Evolutionary conservation across 371 early-diverging fungal genomes (phyloP), one percentile per base, ranked within the genome.

Genomic region (Basidiobolus meristosporus): DNA sequence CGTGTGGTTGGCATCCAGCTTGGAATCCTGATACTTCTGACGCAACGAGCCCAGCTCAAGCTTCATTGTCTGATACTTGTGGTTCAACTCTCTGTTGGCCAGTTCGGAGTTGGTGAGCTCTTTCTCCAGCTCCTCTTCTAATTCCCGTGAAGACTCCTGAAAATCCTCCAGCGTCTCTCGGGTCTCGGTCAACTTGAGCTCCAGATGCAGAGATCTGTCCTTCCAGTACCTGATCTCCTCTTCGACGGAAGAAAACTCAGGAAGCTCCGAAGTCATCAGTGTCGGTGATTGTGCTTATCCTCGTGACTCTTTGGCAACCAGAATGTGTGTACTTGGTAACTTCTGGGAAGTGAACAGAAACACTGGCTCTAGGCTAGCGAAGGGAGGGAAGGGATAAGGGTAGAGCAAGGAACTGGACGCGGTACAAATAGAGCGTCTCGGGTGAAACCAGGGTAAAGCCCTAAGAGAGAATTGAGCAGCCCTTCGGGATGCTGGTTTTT

Each of bases 111-210:
- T 58, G 34, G 69, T 68, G 5, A 73, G 45, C 43, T 73, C 71
- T 38, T 65, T 64, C 37, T 70, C 68, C 1, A 73, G 57, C 36
- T 70, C 74, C 42, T 69, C 74, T 56, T 73, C 74, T 14, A 69
- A 39, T 43, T 73, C 74, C 31, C 65, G 62, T 36, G 70, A 68
- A 9, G 70, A 65, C 2, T 56, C 48, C 45, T 73, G 74, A 37
- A 69, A 70, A 40, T 73, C 74, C 37, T 73, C 74, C 22, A 73
- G 43, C 7, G 65, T 60, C 21, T 56, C 54, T 34, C 62, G 56
- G n/a, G 74, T 70, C 19, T 73, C 71, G 23, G 52, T 54, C 38
- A 73, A 43, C 1, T 59, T 63, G 35, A 44, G 49, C 36, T 73
- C 68, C 14, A 68, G 48, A 41, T 58, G 52, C 37, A 56, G 53